Evolutionary conservation across 2,329 filamentous ascomycete species (phyloP), one percentile per base, ranked within the genome.

Genomic region (Colletotrichum musae): DNA sequence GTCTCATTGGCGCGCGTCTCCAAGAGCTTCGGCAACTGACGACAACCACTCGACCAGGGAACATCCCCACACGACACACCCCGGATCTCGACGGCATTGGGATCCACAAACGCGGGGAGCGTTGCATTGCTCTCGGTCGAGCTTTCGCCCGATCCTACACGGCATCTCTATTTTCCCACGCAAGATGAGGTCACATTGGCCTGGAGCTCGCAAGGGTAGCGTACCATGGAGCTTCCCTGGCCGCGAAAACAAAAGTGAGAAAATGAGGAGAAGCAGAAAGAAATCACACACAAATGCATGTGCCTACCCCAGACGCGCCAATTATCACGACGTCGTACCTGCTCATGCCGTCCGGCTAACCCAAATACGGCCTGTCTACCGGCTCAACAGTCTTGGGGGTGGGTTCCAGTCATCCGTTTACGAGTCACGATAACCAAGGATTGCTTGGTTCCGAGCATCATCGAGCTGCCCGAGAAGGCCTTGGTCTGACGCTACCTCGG

Each of bases 81-180:
- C 67, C 67, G 24, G 67, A 70, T 70, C 67, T 70, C 56, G 39
- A 69, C 66, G 66, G 66, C 54, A 59, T 41, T 56, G 36, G 39
- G 36, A 7, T 36, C 36, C 45, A 32, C 45, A 24, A 41, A 61
- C 62, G 67, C 57, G 62, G 62, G 67, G 56, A 67, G 32, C 32
- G 56, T 61, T 9, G 41, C 62, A 57, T 59, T 66, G 26, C 24
- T 51, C 57, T 70, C 67, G 67, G 67, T 41, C 56, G 51, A 43
- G 24, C 56, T 48, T 57, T 69, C 32, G 9, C 28, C 67, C 67
- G 67, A 70, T 45, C 36, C 48, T 12, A 36, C 57, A 36, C 57
- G 26, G 57, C 41, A 43, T n/a, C 41, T 41, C 51, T 43, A 50
- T 52, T 69, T 43, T 54, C 26, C 59, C n/a, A 53, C 24, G 50